Conservation (phyloP, 108 stramenopile genomes). For the Fragilaria crotonensis region DNA sequence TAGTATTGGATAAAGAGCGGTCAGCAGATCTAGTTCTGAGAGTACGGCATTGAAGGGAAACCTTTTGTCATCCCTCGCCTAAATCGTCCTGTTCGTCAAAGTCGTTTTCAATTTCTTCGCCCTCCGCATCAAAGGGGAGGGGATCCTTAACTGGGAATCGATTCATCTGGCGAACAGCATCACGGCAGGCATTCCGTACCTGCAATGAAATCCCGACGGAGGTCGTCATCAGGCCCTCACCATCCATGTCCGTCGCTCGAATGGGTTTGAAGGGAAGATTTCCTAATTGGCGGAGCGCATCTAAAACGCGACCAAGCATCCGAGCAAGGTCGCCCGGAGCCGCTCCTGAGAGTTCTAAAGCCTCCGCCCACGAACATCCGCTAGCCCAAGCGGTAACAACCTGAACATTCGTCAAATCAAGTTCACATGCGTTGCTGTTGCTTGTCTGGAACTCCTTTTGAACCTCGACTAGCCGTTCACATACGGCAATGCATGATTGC, state of each 20-base stretch:
- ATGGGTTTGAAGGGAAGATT: slow-evolving; percentile 56
- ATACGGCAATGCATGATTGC: slow-evolving; percentile 46
- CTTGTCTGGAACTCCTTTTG: slow-evolving; percentile 50
- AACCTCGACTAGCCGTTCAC: slow-evolving; percentile 66
- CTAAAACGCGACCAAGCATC: slow-evolving; percentile 62
- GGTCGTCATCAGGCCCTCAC: slow-evolving; percentile 17
- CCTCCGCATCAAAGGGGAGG: slow-evolving; percentile 55
- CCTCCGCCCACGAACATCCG: slow-evolving; percentile 74
- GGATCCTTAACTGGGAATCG: slow-evolving; percentile 80
- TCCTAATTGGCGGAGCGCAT: slow-evolving; percentile 70
- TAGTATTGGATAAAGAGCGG: too few relatives aligned
- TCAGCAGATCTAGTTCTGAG: too few relatives aligned
- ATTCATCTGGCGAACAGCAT: slow-evolving; percentile 62
- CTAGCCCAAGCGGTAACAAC: slow-evolving; percentile 77
- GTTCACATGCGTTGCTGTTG: slow-evolving; percentile 41
- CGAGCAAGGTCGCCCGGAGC: slow-evolving; percentile 73
- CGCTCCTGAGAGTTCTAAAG: slow-evolving; percentile 56
- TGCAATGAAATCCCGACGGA: slow-evolving; percentile 61
- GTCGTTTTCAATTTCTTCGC: slow-evolving; percentile 14
- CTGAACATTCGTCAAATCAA: slow-evolving; percentile 52
- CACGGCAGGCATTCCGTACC: slow-evolving; percentile 55
- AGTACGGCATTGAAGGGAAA: too few relatives aligned
- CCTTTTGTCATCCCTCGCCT: too few relatives aligned
- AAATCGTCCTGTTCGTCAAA: slow-evolving; percentile 10
- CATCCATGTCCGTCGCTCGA: slow-evolving; percentile 31